Base-by-base conservation (phyloP, 306 rosid genomes). In the Delonix regia region DNA sequence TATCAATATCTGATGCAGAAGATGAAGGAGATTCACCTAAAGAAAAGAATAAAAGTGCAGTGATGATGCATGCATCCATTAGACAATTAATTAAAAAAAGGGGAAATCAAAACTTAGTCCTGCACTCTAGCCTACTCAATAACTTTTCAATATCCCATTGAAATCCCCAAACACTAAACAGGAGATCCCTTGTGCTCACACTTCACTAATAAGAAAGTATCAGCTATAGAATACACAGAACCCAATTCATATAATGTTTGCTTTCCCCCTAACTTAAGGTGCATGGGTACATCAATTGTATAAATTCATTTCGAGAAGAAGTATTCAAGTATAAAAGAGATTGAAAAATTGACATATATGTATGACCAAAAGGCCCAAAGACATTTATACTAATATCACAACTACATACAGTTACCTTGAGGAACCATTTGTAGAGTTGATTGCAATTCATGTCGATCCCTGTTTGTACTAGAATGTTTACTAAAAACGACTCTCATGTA, bases 21-120 rank as follows among this genome's bases (percentile, higher is more conserved):
- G 93, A 88, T 55, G 94, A 91, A 75, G 94, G 97, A 69, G 89
- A 90, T 73, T 88, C 95, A 77, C 91, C 97, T 92, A 83, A 73
- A 73, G 60, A 63, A 34, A 39, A 66, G 19, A 77, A 55, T 64
- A 16, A 73, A 75, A 60, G 76, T 49, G 30, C n/a, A 73, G 52
- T 5, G 33, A 62, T 64, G 56, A 63, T 9, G 44, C 80, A 42
- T 25, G 60, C 51, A 28, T 61, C 49, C 62, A 73, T 64, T n/a
- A 61, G 5, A 69, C 56, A 74, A 49, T 7, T 59, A 67, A 83
- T 48, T 71, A 45, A 57, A 1, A 65, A 9, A 42, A 41, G 63
- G 47, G 25, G 7, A 15, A n/a, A 61, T 73, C 60, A 12, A 66
- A 36, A 76, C 44, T 9, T 28, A 25, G 39, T 56, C 49, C 14